Evolutionary conservation across 306 rosid species (phyloP), one percentile per base, ranked within the genome.

Genomic region (Medicago truncatula): DNA sequence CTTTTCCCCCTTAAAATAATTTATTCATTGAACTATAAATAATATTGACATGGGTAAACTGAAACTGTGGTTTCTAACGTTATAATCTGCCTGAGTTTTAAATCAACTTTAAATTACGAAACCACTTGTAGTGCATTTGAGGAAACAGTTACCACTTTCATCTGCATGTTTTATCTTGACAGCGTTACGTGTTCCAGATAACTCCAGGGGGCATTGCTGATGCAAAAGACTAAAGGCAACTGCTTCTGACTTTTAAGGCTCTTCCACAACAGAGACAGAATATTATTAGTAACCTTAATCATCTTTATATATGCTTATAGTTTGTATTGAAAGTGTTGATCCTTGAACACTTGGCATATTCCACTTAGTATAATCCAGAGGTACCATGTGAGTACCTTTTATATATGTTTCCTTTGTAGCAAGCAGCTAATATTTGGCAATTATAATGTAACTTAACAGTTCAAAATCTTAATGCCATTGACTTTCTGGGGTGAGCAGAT

Each of bases 181-280:
- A 52, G 47, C 46, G 47, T 49, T 62, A 91, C 97, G 79, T 90
- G 49, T 95, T 92, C 81, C 98, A 95, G 97, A 95, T 95, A 82
- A 92, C 98, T 60, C 77, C 87, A 31, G 97, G 97, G 49, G 98
- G 97, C 66, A 89, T 89, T 80, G 93, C 96, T 28, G 98, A 95
- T 67, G 98, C 96, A 11, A 90, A 90, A 87, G 98, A 95, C 83
- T 92, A 74, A 83, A n/a, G 75, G 75, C 70, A 34, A 16, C 76
- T 50, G 47, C 47, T 1, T 69, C 44, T 18, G 50, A 28, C 44
- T 59, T 46, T 43, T 34, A 39, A 56, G 43, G 18, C 50, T 76
- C 20, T 41, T 67, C 70, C 21, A 5, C 34, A 31, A 44, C 12
- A 5, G 52, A 63, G 39, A 47, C 52, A 31, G 75, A 20, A 65